Percentiles rank a stretch among this genome's conserved stretches.
phyloP scores from a whole-genome alignment of 257 asterid genomes.

The Solanum virginianum region DNA sequence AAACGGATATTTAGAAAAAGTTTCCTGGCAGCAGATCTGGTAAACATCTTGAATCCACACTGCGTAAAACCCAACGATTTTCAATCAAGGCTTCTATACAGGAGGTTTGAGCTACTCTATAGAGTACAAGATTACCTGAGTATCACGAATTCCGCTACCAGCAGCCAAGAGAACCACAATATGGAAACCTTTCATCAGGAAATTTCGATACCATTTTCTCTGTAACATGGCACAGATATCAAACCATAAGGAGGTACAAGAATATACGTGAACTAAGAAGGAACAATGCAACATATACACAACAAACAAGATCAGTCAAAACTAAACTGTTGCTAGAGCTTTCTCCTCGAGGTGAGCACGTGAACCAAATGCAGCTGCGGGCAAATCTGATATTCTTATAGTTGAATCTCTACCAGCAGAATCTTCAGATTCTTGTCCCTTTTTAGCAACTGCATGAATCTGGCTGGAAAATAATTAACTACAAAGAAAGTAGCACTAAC shows the following conservation, averaged over 20 bases:
- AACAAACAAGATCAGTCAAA: neutral
- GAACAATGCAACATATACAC: slow-evolving; percentile 1
- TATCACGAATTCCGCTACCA: slow-evolving; percentile 91
- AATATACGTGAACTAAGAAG: neutral
- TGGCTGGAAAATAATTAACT: slow-evolving; percentile 35
- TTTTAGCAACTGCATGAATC: slow-evolving; percentile 70
- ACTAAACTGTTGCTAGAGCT: slow-evolving; percentile 93
- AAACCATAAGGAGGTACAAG: neutral
- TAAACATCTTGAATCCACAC: slow-evolving; percentile 99
- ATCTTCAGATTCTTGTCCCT: slow-evolving; percentile 39
- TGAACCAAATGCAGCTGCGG: slow-evolving; percentile 87
- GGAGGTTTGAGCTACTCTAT: neutral
- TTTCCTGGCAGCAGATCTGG: slow-evolving; percentile 93
- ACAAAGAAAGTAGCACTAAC: neutral
- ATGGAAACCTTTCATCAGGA: slow-evolving; percentile 97
- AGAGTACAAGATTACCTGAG: slow-evolving; percentile 50
- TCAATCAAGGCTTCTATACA: neutral
- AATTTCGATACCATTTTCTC: slow-evolving; percentile 96
- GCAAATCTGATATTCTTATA: slow-evolving; percentile 56
- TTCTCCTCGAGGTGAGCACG: slow-evolving; percentile 99
- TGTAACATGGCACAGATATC: slow-evolving; percentile 27
- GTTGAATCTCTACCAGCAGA: slow-evolving; percentile 40
- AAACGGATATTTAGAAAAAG: slow-evolving; percentile 80
- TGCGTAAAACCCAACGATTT: slow-evolving; percentile 13
- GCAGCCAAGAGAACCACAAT: slow-evolving; percentile 91